Base-by-base conservation (phyloP, 1,139 yeast genomes). In the Scheffersomyces quercinus region DNA sequence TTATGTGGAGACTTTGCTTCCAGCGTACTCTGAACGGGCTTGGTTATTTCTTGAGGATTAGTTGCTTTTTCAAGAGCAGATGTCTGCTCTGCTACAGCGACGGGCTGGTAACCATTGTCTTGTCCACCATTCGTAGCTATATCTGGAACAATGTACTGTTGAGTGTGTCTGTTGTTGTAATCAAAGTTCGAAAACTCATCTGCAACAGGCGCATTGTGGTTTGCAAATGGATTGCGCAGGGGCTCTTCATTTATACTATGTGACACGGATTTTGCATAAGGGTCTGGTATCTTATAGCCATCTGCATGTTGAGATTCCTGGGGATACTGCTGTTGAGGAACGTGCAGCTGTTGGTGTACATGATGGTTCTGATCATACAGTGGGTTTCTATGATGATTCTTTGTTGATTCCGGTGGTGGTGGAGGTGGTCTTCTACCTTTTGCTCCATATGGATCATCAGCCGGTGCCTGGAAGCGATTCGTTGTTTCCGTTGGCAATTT, bases 401-500 rank as follows among this genome's bases (percentile, higher is more conserved):
- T 44, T n/a, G 35, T 48, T 33, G 61, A 53, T 3, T 20, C 26
- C 8, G 26, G 26, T n/a, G 53, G 53, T 6, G 48, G 63, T 5
- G 68, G 60, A 26, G 66, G 62, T 43, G 68, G 59, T 45, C 65
- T 57, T 10, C 54, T 46, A 7, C 54, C 51, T 16, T 49, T 43
- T 26, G 55, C 54, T 10, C 56, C 51, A 38, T 61, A 60, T 6
- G 73, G 69, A 28, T 64, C 58, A 10, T 63, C 67, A 13, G 67
- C 59, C 13, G 69, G 69, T 36, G 60, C 59, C 50, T 73, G 78
- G 47, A 53, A 58, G 40, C 60, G 54, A 42, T 68, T 66, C 2
- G 65, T 55, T 10, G 62, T 62, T 29, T 65, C 62, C 1, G 78
- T 73, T 11, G 77, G 77, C 34, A 73, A 60, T 45, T 54, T 65